Evolutionary conservation across 768 basidiomycete species (phyloP).

Genomic region (Cystobasidium tubakii): DNA sequence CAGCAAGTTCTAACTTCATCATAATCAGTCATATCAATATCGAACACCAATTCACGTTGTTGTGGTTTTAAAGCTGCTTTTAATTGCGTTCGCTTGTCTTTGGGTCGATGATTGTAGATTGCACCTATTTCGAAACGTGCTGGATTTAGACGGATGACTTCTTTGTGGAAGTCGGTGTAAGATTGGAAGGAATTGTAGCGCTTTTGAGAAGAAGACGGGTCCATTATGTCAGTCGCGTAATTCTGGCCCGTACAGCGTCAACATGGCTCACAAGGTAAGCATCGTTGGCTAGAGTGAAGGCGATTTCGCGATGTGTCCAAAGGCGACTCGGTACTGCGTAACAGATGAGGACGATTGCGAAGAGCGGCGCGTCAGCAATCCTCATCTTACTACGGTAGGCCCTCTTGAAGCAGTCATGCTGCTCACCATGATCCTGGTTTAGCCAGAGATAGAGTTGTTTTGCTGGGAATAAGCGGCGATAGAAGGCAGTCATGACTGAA

Average conservation of each 20-base stretch:
- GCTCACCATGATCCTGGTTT: slow-evolving; percentile 73
- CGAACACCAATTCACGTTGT: slow-evolving; percentile 89
- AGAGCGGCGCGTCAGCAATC: not conserved
- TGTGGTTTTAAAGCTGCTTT: slow-evolving; percentile 65
- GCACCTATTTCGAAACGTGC: slow-evolving; percentile 96
- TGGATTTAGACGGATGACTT: slow-evolving; percentile 75
- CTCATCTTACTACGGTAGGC: no score
- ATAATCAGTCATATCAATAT: slow-evolving; percentile 99
- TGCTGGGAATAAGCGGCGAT: slow-evolving; percentile 87
- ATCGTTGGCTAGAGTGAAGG: slow-evolving; percentile 84
- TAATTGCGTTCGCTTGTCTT: slow-evolving; percentile 76
- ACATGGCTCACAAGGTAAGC: slow-evolving; percentile 60
- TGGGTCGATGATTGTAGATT: slow-evolving; percentile 80
- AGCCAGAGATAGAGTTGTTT: slow-evolving; percentile 90
- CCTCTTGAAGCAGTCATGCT: no score
- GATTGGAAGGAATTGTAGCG: slow-evolving; percentile 87
- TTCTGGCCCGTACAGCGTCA: not conserved
- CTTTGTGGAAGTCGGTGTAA: slow-evolving; percentile 83
- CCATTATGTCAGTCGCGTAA: not conserved
- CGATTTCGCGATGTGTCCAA: slow-evolving; percentile 90
- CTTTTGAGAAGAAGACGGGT: not conserved
- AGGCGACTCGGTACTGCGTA: slow-evolving; percentile 58
- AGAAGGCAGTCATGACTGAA: slow-evolving; percentile 70
- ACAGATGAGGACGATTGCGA: not conserved
- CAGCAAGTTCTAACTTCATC: slow-evolving; percentile 93